A percentile compares a stretch with the other conserved stretches of the same genome.
Evolutionary conservation across 176 grass and related monocot genomes (phyloP).

Genomic region (Stipa capillata): DNA sequence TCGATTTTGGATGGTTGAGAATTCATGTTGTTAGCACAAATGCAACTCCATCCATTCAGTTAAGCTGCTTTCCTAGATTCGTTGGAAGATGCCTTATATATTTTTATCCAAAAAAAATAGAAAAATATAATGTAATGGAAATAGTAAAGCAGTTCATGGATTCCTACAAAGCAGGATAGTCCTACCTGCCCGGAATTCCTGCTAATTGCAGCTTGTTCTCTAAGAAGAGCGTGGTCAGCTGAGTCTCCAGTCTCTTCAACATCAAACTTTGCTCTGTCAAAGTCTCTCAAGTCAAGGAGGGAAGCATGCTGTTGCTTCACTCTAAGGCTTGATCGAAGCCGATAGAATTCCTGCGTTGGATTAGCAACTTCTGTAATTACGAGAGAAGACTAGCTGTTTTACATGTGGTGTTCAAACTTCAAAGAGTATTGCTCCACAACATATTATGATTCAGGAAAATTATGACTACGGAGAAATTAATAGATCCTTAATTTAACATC

Average conservation of each 20-base stretch:
- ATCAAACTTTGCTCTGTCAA: slow-evolving; percentile 79
- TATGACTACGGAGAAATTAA: background rate
- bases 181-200: slow-evolving; percentile 88
- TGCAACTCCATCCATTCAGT: background rate
- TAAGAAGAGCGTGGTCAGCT: slow-evolving; percentile 73
- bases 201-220: slow-evolving; percentile 71
- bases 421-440: background rate
- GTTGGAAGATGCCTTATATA: too few species aligned
- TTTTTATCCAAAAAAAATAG: background rate
- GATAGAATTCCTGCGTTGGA: slow-evolving; percentile 75
- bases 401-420: background rate
- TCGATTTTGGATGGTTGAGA: background rate
- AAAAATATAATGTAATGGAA: background rate
- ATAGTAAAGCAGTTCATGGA: background rate
- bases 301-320: slow-evolving; percentile 91
- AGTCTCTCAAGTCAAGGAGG: slow-evolving; percentile 98
- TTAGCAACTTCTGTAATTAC: background rate
- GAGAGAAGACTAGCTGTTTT: background rate
- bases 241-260: slow-evolving; percentile 57
- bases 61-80: background rate
- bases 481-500: background rate
- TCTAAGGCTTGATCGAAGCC: slow-evolving; percentile 72
- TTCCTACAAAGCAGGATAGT: background rate
- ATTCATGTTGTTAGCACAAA: background rate
- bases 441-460: background rate